phyloP scores from a whole-genome alignment of 2,329 filamentous ascomycete species.

The Penicillium sp. region DNA sequence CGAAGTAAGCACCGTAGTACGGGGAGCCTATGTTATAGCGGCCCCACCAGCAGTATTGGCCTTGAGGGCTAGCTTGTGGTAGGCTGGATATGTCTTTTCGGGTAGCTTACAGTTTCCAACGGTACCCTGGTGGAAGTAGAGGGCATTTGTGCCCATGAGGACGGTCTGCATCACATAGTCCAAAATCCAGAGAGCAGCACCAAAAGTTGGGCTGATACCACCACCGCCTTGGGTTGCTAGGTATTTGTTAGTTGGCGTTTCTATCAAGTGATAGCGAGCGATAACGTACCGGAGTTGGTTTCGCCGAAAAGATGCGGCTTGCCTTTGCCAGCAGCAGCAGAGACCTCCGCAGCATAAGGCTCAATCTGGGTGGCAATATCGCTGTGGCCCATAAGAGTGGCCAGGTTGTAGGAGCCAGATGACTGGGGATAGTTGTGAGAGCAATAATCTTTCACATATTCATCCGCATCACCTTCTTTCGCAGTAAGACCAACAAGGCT shows the following conservation, averaged over 20 bases:
- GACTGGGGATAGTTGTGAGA: slow-evolving; percentile 52
- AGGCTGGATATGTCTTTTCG: background rate
- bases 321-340: slow-evolving; percentile 38
- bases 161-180: slow-evolving; percentile 44
- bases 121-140: slow-evolving; percentile 53
- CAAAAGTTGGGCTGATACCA: slow-evolving; percentile 48
- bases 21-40: slow-evolving; percentile 51
- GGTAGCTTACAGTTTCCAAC: slow-evolving; percentile 48
- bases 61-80: slow-evolving; percentile 12
- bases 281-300: slow-evolving; percentile 48
- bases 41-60: slow-evolving; percentile 51
- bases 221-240: slow-evolving; percentile 40
- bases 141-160: slow-evolving; percentile 33
- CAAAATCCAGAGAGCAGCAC: slow-evolving; percentile 53
- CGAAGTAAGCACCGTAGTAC: slow-evolving; percentile 53
- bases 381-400: slow-evolving; percentile 48
- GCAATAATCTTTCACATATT: slow-evolving; percentile 45
- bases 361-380: slow-evolving; percentile 42
- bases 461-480: slow-evolving; percentile 37
- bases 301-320: slow-evolving; percentile 52
- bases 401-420: slow-evolving; percentile 37
- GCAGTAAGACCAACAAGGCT: slow-evolving; percentile 39
- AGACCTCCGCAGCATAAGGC: slow-evolving; percentile 43
- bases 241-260: slow-evolving; percentile 1
- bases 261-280: background rate